phyloP scores from a whole-genome alignment of 176 grass and related monocot species.

The Triticum monococcum region DNA sequence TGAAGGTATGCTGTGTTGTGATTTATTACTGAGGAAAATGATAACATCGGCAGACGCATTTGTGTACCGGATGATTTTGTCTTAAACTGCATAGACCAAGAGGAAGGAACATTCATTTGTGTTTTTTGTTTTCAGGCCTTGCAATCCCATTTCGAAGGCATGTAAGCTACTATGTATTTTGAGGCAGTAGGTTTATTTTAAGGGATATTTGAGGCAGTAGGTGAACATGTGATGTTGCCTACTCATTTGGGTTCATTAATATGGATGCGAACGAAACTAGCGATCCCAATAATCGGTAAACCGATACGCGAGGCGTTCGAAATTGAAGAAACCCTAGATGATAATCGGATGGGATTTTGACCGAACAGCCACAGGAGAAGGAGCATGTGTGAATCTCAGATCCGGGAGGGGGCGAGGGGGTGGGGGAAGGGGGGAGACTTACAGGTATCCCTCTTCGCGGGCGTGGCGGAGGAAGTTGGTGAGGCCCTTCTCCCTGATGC shows the following conservation, averaged over 20 bases:
- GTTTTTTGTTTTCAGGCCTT: not conserved
- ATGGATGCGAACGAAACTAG: not conserved
- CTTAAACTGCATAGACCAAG: not conserved
- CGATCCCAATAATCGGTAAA: not conserved
- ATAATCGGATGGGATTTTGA: not conserved
- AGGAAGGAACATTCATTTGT: not conserved
- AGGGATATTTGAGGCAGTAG: not conserved
- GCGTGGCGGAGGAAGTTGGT: conserved; percentile 60
- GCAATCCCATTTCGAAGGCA: not conserved
- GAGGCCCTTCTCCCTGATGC: conserved; percentile 79
- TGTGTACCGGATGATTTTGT: not conserved
- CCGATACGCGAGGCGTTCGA: not conserved
- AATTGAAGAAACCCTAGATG: not conserved
- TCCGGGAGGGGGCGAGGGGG: not conserved
- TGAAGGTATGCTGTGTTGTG: too few relatives aligned
- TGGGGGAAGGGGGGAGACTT: not conserved
- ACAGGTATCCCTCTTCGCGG: conserved; percentile 86
- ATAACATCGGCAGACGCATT: not conserved
- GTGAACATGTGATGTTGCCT: not conserved
- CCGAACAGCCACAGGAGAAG: not conserved
- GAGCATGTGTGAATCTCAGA: not conserved
- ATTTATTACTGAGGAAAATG: not conserved
- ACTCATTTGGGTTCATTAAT: not conserved
- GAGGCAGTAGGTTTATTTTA: not conserved
- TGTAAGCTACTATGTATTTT: not conserved